Evolutionary conservation across 2,329 filamentous ascomycete genomes (phyloP), one percentile per base, ranked within the genome.

Genomic region (Phialocephala subalpina): DNA sequence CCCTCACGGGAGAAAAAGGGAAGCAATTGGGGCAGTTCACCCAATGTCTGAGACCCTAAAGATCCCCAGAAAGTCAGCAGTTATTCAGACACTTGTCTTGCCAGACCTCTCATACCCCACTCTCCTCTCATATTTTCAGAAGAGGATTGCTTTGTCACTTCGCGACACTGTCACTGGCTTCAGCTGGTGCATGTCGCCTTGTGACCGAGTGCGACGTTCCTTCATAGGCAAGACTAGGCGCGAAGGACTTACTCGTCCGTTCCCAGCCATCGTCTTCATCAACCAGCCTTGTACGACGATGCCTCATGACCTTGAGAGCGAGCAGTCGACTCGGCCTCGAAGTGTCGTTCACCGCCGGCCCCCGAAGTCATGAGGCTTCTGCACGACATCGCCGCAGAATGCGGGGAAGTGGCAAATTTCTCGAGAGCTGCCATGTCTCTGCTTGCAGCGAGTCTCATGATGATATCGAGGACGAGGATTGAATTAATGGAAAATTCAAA

Each of bases 281-380:
- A 57, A 33, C 55, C 29, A 33, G 16, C 18, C 14, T 18, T 38
- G 16, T 36, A 40, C 52, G 25, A 35, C 52, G 27, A 33, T 22
- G n/a, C 27, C 55, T 38, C 55, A 57, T 57, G 55, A 57, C 55
- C 55, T 36, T 27, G n/a, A 36, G 55, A 35, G 18, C 29, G 8
- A 56, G 3, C 27, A 16, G 27, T 22, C 6, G 53, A 5, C 29
- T 38, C 33, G 47, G 55, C 14, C 20, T 57, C 35, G 9, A 55
- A 33, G 16, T 22, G 29, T 57, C 55, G 29, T 38, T 57, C 35
- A 57, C 55, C 55, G 55, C 55, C 49, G 49, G 14, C 25, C 22
- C 27, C 11, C 49, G 8, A 29, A 27, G 22, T 52, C 47, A 29
- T 47, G 20, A 8, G 47, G 20, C 40, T 45, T 18, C 45, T 49